Evolutionary conservation across 805 yeast species (phyloP).

Genomic region (Tetrapisispora iriomotensis): DNA sequence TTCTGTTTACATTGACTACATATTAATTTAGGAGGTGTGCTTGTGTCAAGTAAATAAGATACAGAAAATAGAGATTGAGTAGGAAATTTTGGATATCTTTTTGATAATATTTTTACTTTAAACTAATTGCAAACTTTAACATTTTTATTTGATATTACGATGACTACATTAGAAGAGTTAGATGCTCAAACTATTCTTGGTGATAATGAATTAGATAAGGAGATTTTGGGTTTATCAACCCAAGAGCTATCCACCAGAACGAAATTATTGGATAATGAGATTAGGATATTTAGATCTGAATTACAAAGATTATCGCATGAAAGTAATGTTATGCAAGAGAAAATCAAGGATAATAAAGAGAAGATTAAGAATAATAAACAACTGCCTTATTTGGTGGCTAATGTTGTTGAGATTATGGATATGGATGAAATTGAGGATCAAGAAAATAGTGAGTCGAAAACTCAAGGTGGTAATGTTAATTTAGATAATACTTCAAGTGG

Average conservation of each 20-base stretch:
- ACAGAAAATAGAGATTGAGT: no score
- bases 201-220: slow-evolving; percentile 64
- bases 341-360: slow-evolving; percentile 91
- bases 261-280: slow-evolving; percentile 84
- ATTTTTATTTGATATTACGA: no score
- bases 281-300: slow-evolving; percentile 89
- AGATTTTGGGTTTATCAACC: slow-evolving; percentile 67
- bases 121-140: no score
- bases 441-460: slow-evolving; percentile 38
- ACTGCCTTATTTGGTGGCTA: slow-evolving; percentile 91
- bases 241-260: slow-evolving; percentile 79
- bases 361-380: slow-evolving; percentile 93
- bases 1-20: no score
- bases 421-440: slow-evolving; percentile 78
- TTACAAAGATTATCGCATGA: slow-evolving; percentile 85
- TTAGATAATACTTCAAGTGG: slow-evolving; percentile 85
- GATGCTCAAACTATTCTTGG: slow-evolving; percentile 40
- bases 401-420: slow-evolving; percentile 88
- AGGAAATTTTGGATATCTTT: no score
- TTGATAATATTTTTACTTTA: no score
- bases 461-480: slow-evolving; percentile 93
- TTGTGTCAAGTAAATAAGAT: no score
- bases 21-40: no score
- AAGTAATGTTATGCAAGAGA: slow-evolving; percentile 82
- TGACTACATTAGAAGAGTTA: slow-evolving; percentile 82